Conservation (phyloP, 441 rosid species). For the Macaranga tanarius region DNA sequence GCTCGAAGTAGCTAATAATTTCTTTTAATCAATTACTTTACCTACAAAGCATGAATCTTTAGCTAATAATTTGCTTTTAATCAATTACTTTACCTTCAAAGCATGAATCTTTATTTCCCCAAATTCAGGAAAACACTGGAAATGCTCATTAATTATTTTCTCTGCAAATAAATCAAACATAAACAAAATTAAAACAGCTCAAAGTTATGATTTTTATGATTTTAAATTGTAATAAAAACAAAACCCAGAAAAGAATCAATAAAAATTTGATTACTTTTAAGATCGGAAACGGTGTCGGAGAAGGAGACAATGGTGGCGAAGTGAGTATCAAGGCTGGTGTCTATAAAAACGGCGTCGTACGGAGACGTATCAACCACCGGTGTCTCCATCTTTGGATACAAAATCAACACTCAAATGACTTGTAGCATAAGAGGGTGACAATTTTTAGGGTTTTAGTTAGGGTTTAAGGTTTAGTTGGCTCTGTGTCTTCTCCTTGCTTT, state of each 20-base stretch:
- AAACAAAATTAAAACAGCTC: background rate
- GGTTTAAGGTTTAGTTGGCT: background rate
- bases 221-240: background rate
- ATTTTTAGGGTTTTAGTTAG: slow-evolving; percentile 6
- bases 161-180: slow-evolving; percentile 30
- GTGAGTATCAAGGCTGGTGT: slow-evolving; percentile 57
- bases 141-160: slow-evolving; percentile 49
- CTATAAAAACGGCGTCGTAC: slow-evolving; percentile 39
- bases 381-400: slow-evolving; percentile 21
- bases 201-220: background rate
- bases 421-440: background rate
- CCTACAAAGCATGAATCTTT: background rate
- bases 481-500: background rate
- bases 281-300: slow-evolving; percentile 51
- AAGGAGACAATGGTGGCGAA: slow-evolving; percentile 44
- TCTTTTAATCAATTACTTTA: no score
- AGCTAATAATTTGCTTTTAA: no score
- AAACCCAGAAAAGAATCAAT: background rate
- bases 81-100: slow-evolving; percentile 42
- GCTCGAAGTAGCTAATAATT: no score
- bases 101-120: slow-evolving; percentile 47
- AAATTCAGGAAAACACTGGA: slow-evolving; percentile 42
- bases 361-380: slow-evolving; percentile 16
- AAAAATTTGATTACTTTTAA: slow-evolving; percentile 37
- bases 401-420: background rate